A percentile compares a stretch with the other conserved stretches of the same genome.
These are phyloP conservation scores for Pseudogymnoascus sp. DNA, from an alignment of 2,329 filamentous ascomycete species.

Conservation along the genomic window DNA sequence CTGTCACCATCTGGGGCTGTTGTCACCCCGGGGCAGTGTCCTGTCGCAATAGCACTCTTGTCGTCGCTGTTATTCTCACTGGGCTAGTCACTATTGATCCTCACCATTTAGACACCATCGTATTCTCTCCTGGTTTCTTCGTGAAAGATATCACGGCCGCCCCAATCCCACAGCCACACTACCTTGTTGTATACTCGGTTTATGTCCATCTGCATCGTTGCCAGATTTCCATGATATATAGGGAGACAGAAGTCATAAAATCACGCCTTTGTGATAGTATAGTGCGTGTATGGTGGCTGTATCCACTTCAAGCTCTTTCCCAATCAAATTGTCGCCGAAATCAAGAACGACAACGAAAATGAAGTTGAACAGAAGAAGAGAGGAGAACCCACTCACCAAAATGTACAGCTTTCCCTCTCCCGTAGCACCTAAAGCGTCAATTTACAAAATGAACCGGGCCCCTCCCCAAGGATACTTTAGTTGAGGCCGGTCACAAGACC, in stretches of 20 bases:
- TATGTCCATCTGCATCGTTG: background rate
- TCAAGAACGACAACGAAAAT: background rate
- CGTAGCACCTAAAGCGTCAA: background rate
- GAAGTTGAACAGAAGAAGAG: background rate
- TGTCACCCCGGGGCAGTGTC: background rate
- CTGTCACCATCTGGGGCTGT: background rate
- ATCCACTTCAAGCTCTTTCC: background rate
- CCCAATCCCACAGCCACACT: background rate
- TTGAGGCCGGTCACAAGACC: background rate
- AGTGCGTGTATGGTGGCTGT: background rate
- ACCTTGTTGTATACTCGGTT: background rate
- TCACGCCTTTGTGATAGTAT: background rate
- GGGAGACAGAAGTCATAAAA: background rate
- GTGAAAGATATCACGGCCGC: background rate
- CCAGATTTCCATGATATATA: background rate
- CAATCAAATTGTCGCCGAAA: background rate
- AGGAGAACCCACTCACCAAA: background rate
- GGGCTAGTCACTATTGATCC: background rate
- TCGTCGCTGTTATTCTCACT: background rate
- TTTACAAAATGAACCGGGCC: background rate
- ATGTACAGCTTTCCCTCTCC: background rate
- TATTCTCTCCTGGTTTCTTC: background rate
- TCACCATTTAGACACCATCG: background rate
- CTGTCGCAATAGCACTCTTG: background rate
- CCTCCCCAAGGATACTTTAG: background rate